Evolutionary conservation across 2,329 filamentous ascomycete genomes (phyloP), one percentile per base, ranked within the genome.

Genomic region (Nothomitra cinnamomea): DNA sequence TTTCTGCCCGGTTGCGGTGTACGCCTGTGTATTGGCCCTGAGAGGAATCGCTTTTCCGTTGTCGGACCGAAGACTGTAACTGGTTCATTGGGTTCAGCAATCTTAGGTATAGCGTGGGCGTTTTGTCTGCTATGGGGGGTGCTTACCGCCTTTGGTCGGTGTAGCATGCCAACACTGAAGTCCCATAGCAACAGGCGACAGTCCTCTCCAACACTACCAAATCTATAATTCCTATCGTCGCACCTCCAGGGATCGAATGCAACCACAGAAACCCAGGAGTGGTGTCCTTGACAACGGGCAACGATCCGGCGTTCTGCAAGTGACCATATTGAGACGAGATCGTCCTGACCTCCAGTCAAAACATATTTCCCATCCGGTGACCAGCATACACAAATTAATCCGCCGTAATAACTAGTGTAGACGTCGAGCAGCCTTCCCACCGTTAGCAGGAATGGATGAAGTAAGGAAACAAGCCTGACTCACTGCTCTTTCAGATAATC

Each of bases 231-330:
- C 60, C 85, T 80, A 64, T 94, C 87, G 63, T 98, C 92, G 63
- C 92, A 98, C 58, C 89, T 79, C 92, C 92, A 98, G 0, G 88
- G 88, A 65, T 98, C 92, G 65, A 96, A 98, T 2, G 87, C 87
- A 40, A 98, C 87, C 15, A 83, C 81, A 2, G 87, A 88, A 0
- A 98, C 89, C 88, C 88, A 98, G 3, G 88, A 95, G 58, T 94
- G 84, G 67, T 98, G 92, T 2, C 92, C 92, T 63, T 94, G 87
- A 65, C 92, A 96, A 57, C 92, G 80, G 17, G 90, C 92, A 51
- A 98, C 83, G 51, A 98, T 80, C 53, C 82, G 79, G 47, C 80
- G 81, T 62, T 96, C 92, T 41, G 81, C 77, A 38, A 95, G 75
- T 15, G 83, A 92, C 92, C 92, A 98, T 60, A 98, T 95, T 0